Evolutionary conservation across 306 rosid species (phyloP), one percentile per base, ranked within the genome.

Genomic region (Inga oerstediana): DNA sequence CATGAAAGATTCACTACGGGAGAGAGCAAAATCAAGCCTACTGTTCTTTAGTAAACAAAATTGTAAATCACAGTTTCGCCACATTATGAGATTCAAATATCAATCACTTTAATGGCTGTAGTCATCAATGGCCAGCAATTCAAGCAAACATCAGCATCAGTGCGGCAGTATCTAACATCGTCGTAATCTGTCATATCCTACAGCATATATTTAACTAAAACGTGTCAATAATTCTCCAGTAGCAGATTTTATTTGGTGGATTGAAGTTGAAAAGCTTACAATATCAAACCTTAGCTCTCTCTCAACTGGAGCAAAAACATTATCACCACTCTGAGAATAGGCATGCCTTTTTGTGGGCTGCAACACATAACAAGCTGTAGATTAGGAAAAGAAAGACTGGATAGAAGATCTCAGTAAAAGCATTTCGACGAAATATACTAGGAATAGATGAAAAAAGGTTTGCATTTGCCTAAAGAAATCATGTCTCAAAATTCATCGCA

Each of bases 121-220:
- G 98, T 96, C 99, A 96, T 96, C 72, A 96, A 85, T 3, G 97
- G 98, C 99, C 99, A 96, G 87, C 99, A 96, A 62, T 90, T 82
- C 90, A 94, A 85, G 88, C 98, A 96, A 81, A 94, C 93, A 54
- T 94, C 98, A 85, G 99, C 99, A 76, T 98, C 98, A 3, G 97
- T 86, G 85, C 99, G 94, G 89, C 99, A 96, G 90, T 91, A 96
- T 78, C 98, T 91, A 58, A 90, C 91, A 84, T 96, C 97, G 88
- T 96, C 97, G 16, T 94, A 96, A 82, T 94, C 98, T 39, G 97
- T 72, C 81, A 96, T 92, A 89, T 96, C 99, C 98, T 94, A 90
- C 76, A 22, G 9, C 79, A 75, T 20, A 75, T 19, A 34, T 39
- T 74, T 35, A 66, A 75, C 58, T 43, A 62, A 27, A 27, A 27